A percentile compares a stretch with the other conserved stretches of the same genome.
phyloP scores from a whole-genome alignment of 73 alveolate species.

The Paramecium biaurelia region DNA sequence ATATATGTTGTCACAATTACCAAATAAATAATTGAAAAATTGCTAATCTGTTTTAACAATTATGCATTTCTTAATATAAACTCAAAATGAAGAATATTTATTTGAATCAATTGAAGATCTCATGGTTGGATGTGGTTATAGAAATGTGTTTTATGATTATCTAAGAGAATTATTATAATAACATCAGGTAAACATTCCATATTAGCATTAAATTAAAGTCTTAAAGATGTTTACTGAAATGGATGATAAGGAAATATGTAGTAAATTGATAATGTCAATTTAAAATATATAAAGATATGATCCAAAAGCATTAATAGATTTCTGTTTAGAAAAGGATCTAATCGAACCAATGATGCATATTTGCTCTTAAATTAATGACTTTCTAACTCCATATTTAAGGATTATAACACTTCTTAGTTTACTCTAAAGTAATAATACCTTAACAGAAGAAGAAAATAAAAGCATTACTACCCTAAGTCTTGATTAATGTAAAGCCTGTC shows the following conservation, averaged over 20 bases:
- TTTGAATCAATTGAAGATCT: conserved; percentile 44
- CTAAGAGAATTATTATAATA: conserved; percentile 3
- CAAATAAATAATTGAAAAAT: conserved; percentile 18
- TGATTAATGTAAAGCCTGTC: background rate
- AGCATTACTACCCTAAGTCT: background rate
- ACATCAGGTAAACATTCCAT: background rate
- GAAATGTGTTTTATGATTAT: conserved; percentile 16
- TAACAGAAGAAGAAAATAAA: background rate
- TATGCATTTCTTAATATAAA: background rate
- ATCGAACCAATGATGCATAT: conserved; percentile 26
- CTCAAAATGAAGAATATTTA: conserved; percentile 28
- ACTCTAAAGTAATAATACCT: background rate
- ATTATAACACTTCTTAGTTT: background rate
- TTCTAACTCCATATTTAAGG: conserved; percentile 43
- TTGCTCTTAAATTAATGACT: conserved; percentile 14
- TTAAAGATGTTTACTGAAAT: conserved; percentile 19
- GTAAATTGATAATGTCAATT: background rate
- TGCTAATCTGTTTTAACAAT: background rate
- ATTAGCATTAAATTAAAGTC: background rate
- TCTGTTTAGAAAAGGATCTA: conserved; percentile 31
- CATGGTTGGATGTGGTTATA: conserved; percentile 47
- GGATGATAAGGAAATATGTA: background rate
- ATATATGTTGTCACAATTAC: background rate
- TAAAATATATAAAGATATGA: conserved; percentile 7
- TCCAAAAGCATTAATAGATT: conserved; percentile 12